Evolutionary conservation across 2,329 filamentous ascomycete species (phyloP), one percentile per base, ranked within the genome.

Genomic region (Didymella keratinophila): DNA sequence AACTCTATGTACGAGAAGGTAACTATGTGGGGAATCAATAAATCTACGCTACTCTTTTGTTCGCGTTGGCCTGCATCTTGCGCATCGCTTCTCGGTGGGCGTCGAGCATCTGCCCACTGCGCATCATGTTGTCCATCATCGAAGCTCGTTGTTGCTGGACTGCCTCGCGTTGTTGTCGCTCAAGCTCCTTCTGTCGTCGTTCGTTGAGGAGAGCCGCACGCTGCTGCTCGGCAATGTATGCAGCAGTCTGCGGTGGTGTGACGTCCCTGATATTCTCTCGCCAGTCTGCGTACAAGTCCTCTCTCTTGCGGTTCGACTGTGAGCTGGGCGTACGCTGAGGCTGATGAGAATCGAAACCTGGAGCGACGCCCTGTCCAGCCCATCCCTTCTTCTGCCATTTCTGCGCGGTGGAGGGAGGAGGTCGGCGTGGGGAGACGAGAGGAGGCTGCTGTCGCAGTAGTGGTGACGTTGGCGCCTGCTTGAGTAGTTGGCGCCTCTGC

Each of bases 71-170:
- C 73, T 97, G 93, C 88, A 97, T 90, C 74, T 83, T 88, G 62
- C 90, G 83, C 85, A 97, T 84, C 1, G 89, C 91, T 63, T 93
- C 89, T 20, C 89, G 84, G 74, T 97, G 93, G 21, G 88, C 84
- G 44, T 91, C 89, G 50, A 90, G 81, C 80, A 96, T 85, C 63
- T 90, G 86, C 0, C 89, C 88, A 16, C 86, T 87, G 52, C 91
- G 83, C 90, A 96, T 95, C 64, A 86, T 84, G 74, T 89, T 86
- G 64, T 92, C 89, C 68, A 92, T 87, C 36, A 83, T 83, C 48
- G 84, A 84, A 14, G 91, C 87, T 6, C 82, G 81, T 52, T 84
- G 80, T 62, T 86, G 83, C 63, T 83, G 84, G 47, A 84, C 85
- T 41, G 81, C 78, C 54, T 83, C 81, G 66, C 87, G 84, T 68